Evolutionary conservation across 345 rosid genomes (phyloP).

Genomic region (Eucalyptus shirleyi): DNA sequence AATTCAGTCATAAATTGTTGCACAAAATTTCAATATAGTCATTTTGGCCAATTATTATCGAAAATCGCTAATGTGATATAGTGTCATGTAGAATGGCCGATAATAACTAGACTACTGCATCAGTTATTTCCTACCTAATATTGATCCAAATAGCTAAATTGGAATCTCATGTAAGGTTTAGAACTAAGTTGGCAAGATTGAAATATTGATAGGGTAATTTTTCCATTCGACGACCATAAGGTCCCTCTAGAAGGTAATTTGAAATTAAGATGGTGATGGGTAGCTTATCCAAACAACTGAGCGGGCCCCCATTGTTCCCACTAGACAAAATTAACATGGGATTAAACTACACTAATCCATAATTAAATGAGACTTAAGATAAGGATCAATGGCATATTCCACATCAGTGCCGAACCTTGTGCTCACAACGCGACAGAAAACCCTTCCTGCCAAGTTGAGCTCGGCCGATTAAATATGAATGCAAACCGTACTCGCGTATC

Average conservation of each 20-base stretch:
- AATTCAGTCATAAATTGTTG: neutral
- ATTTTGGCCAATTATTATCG: accelerated
- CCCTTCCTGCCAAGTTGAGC: neutral
- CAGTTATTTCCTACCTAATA: neutral
- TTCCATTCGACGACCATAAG: neutral
- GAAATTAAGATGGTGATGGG: neutral
- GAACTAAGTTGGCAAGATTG: neutral
- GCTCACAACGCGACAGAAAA: neutral
- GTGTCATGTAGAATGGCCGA: accelerated
- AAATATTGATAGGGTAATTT: neutral
- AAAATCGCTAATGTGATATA: accelerated
- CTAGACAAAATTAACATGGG: neutral
- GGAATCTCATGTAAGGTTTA: neutral
- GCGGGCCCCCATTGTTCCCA: neutral
- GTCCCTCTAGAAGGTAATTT: neutral
- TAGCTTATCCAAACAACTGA: neutral
- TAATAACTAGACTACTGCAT: neutral
- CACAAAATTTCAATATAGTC: neutral
- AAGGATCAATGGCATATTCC: neutral
- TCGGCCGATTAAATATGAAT: neutral
- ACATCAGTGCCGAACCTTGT: neutral
- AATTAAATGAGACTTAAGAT: neutral
- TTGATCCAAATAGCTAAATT: neutral
- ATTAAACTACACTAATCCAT: neutral
- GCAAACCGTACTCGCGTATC: neutral